Evolutionary conservation across 202 grass and related monocot genomes (phyloP).

Genomic region (Hordeum pubiflorum): DNA sequence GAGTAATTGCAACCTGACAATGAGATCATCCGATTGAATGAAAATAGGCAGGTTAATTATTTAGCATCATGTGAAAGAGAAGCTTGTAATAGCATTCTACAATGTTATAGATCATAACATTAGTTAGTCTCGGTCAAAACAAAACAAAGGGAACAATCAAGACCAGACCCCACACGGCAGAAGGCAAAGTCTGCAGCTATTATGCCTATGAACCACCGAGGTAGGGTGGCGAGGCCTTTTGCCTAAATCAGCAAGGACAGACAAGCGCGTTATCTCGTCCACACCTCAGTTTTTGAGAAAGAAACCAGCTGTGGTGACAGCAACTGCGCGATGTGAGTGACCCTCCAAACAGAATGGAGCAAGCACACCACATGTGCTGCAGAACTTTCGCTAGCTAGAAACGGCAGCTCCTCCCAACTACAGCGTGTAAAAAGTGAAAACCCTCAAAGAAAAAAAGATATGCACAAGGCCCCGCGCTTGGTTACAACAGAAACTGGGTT

Average conservation of each 20-base stretch:
- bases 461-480: no score
- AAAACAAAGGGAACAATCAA: neutral
- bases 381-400: neutral
- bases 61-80: neutral
- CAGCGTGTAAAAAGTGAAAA: neutral
- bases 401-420: neutral
- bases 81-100: neutral
- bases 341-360: neutral
- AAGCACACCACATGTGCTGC: neutral
- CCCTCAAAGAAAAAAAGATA: neutral
- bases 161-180: neutral
- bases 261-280: neutral
- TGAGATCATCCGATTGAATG: neutral
- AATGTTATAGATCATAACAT: neutral
- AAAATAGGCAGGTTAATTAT: neutral
- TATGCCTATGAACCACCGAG: neutral
- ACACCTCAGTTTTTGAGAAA: neutral
- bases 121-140: neutral
- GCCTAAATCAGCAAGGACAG: neutral
- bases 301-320: constrained; percentile 15
- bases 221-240: neutral
- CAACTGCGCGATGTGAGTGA: neutral
- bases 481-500: no score
- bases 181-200: neutral
- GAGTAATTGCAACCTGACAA: constrained; percentile 37